A percentile compares a stretch with the other conserved stretches of the same genome.
Evolutionary conservation across 495 filamentous ascomycete genomes (phyloP).

Genomic region (Apiosordaria backusii): DNA sequence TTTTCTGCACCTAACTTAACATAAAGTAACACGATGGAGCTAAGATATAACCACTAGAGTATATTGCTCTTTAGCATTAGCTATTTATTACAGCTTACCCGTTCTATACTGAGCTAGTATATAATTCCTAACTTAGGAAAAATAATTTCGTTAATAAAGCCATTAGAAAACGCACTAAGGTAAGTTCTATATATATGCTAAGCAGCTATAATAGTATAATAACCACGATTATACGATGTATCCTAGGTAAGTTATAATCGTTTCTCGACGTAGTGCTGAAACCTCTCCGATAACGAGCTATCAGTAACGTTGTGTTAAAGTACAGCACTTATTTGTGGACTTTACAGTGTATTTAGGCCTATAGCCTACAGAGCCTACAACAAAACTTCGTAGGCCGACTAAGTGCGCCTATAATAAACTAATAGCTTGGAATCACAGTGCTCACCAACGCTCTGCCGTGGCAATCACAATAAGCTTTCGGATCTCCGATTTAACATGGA

Average conservation of each 20-base stretch:
- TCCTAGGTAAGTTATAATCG: conserved; percentile 6
- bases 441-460: too few relatives aligned
- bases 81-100: conserved; percentile 12
- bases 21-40: conserved; percentile 15
- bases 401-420: too few relatives aligned
- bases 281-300: neutral
- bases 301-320: too few relatives aligned
- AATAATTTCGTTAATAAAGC: conserved; percentile 17
- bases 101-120: conserved; percentile 20
- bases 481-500: too few relatives aligned
- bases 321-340: too few relatives aligned
- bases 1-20: conserved; percentile 13
- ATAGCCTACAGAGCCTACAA: too few relatives aligned
- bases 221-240: conserved; percentile 17
- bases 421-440: too few relatives aligned
- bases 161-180: conserved; percentile 3
- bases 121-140: conserved; percentile 23
- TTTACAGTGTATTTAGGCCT: too few relatives aligned
- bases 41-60: conserved; percentile 19
- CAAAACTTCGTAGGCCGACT: too few relatives aligned
- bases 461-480: too few relatives aligned
- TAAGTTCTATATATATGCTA: conserved; percentile 12
- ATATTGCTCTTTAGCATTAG: conserved; percentile 17
- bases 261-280: conserved; percentile 3
- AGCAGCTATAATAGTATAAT: conserved; percentile 16